A percentile compares a stretch with the other conserved stretches of the same genome.
These are phyloP conservation scores for Neurospora tetraspora DNA, from an alignment of 495 filamentous ascomycete species.

Conservation along the genomic window DNA sequence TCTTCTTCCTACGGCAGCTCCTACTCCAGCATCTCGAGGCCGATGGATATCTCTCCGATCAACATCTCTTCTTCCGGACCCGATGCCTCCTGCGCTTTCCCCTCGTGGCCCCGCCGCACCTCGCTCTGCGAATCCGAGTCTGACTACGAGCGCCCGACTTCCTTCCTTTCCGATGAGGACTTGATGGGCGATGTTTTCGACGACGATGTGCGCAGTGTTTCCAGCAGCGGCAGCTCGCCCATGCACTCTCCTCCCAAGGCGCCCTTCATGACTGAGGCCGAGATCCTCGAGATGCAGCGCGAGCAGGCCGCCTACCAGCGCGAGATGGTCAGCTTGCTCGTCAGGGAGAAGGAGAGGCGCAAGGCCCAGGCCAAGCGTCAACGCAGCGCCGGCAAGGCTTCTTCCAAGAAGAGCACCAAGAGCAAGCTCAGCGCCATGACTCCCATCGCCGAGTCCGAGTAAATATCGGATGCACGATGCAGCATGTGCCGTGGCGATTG, in stretches of 20 bases:
- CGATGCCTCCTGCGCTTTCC: slow-evolving; percentile 37
- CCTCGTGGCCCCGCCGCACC: slow-evolving; percentile 39
- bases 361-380: slow-evolving; percentile 23
- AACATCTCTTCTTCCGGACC: slow-evolving; percentile 27
- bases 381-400: slow-evolving; percentile 17
- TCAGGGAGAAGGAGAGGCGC: slow-evolving; percentile 39
- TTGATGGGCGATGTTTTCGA: slow-evolving; percentile 27
- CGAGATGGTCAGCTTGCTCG: slow-evolving; percentile 31
- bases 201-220: slow-evolving; percentile 36
- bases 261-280: slow-evolving; percentile 22
- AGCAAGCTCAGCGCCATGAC: slow-evolving; percentile 37
- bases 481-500: slow-evolving; percentile 1
- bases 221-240: slow-evolving; percentile 36
- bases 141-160: slow-evolving; percentile 32
- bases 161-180: slow-evolving; percentile 43
- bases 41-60: slow-evolving; percentile 43
- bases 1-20: slow-evolving; percentile 14
- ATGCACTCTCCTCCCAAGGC: slow-evolving; percentile 18
- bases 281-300: slow-evolving; percentile 34
- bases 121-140: slow-evolving; percentile 30
- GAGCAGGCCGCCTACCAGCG: slow-evolving; percentile 35
- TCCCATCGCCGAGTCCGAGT: slow-evolving; percentile 37
- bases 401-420: slow-evolving; percentile 34
- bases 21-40: slow-evolving; percentile 30
- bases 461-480: slow-evolving; percentile 2